Evolutionary conservation across 2,329 filamentous ascomycete species (phyloP), one percentile per base, ranked within the genome.

Genomic region (Trichoderma pleuroti): DNA sequence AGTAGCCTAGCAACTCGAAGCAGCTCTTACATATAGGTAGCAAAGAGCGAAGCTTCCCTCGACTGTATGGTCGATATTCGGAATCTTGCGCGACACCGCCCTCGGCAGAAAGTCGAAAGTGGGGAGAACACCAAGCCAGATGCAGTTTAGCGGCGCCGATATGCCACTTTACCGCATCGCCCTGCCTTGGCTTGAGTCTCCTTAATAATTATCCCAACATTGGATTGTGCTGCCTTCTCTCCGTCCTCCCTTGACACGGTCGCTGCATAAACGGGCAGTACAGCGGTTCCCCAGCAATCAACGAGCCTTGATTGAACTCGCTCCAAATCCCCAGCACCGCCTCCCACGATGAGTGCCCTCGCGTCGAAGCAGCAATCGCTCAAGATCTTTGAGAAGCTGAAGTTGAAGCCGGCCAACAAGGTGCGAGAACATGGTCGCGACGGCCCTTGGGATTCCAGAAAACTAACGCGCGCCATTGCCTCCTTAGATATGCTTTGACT

Each of bases 301-400:
- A 24, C n/a, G 36, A 39, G 54, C 8, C 36, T 49, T 12, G 24
- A 24, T 59, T 8, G 36, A 21, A 30, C 28, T 42, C 57, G 56
- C 30, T 7, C 62, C 39, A 3, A 7, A 42, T n/a, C 63, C 36
- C 42, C 42, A 49, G n/a, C 34, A 57, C 65, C 67, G 72, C 71
- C 74, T 73, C 75, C 76, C 83, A 88, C 80, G 71, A 91, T 91
- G 88, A 87, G 85, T 81, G 86, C 82, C 79, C 85, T 91, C 76
- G 96, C 96, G 80, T 91, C 93, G 67, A 99, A 98, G 87, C 90
- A 93, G 80, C 90, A 98, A 86, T 98, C 95, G 83, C 92, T 95
- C 81, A 95, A 94, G 84, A 93, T 99, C 82, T 99, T 99, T 84
- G 93, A 97, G 86, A 98, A 98, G 86, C 85, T 98, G 81, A 98